phyloP scores from a whole-genome alignment of 345 rosid genomes.

The Populus euphratica region DNA sequence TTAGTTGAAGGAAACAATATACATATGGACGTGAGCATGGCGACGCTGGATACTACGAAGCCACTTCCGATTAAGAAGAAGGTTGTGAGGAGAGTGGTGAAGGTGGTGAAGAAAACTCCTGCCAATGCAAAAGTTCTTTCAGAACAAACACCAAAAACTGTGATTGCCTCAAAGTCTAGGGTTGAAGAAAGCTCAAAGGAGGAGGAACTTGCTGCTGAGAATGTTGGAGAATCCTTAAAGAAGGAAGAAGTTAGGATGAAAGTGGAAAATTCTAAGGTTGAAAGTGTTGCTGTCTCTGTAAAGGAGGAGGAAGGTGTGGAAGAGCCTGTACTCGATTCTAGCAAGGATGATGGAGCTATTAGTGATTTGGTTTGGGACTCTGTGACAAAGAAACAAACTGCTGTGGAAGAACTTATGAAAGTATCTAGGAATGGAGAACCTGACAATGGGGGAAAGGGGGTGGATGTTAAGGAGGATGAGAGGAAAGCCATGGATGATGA shows the following conservation, averaged over 20 bases:
- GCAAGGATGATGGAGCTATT: neutral
- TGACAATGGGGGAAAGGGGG: neutral
- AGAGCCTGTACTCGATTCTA: slow-evolving; percentile 1
- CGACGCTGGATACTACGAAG: slow-evolving; percentile 20
- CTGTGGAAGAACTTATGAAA: slow-evolving; percentile 11
- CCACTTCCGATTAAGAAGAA: slow-evolving; percentile 18
- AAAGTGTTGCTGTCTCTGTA: slow-evolving; percentile 9
- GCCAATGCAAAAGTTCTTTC: slow-evolving; percentile 21
- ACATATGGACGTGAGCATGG: slow-evolving; percentile 5
- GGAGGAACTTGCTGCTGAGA: slow-evolving; percentile 17
- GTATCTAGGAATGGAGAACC: slow-evolving; percentile 8
- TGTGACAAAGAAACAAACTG: slow-evolving; percentile 1
- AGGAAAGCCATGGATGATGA: slow-evolving; percentile 5
- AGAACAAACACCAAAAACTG: slow-evolving; percentile 9
- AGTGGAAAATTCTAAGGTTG: slow-evolving; percentile 16
- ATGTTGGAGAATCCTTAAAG: slow-evolving; percentile 13
- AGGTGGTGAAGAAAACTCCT: slow-evolving; percentile 23
- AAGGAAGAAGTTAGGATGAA: slow-evolving; percentile 4
- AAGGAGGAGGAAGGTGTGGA: slow-evolving; percentile 12
- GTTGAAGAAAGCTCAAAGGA: slow-evolving; percentile 19
- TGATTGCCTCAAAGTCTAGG: slow-evolving; percentile 16
- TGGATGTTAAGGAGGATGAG: slow-evolving; percentile 13
- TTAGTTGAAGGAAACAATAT: slow-evolving; percentile 26
- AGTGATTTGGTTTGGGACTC: slow-evolving; percentile 15
- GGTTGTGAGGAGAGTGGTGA: slow-evolving; percentile 26